Evolutionary conservation across 2,329 filamentous ascomycete species (phyloP), one percentile per base, ranked within the genome.

Genomic region (Rhynchosporium agropyri): DNA sequence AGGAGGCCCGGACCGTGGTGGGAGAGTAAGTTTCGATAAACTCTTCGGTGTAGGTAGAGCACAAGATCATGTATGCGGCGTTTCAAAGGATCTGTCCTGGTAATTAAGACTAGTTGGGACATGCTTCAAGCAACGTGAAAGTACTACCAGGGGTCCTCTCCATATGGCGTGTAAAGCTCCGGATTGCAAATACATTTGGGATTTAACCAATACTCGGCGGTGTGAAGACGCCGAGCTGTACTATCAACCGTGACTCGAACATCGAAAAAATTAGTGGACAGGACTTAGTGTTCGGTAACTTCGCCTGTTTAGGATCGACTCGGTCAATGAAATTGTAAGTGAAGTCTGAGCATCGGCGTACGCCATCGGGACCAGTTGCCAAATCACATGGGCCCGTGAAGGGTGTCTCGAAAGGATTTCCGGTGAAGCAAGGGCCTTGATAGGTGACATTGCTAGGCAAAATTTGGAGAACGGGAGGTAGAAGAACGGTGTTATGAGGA

Each of bases 371-470:
- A 5, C 51, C 51, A 42, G 15, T 38, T 36, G 33, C 28, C 2
- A 55, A 15, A 42, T 55, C 51, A 26, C 51, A 55, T 4, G 51
- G 51, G 10, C 51, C 51, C 2, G 51, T 42, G 13, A 42, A 29
- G 2, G 51, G 51, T 20, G 51, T 42, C 1, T 38, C 2, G n/a
- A 55, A 55, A 5, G 33, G 33, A n/a, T 55, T 40, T n/a, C 28
- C 28, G 2, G 51, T 55, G 38, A 55, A 55, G 9, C 48, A 29
- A 29, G 48, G 46, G n/a, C 33, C 48, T n/a, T 50, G 28, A 3
- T 2, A 13, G 33, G 48, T 31, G 10, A 50, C 28, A 4, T 50
- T 12, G 2, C 48, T 29, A 4, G 48, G 48, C 10, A 50, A 50
- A 13, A 31, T 50, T 15, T 50, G 48, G 6, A 29, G 48, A 50